Evolutionary conservation across 116 monocot genomes (phyloP).

Genomic region (Posidonia oceanica): DNA sequence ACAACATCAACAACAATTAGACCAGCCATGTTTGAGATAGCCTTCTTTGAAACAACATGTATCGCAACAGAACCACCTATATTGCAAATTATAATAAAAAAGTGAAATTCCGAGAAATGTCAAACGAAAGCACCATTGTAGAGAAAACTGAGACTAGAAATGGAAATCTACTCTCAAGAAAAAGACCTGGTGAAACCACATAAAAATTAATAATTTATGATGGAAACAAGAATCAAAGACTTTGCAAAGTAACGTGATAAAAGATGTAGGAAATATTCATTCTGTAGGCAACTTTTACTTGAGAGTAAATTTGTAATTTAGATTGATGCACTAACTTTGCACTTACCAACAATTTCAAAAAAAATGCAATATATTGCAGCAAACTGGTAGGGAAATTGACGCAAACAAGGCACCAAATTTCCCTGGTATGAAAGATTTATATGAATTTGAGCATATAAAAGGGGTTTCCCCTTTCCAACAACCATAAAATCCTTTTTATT

Average conservation of each 20-base stretch:
- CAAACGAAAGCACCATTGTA: no score
- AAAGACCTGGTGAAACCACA: no score
- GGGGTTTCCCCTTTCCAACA: neutral
- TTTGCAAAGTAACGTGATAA: no score
- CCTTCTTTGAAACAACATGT: conserved; percentile 78
- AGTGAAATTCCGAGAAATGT: neutral
- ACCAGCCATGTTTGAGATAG: conserved; percentile 39
- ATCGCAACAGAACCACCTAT: conserved; percentile 99
- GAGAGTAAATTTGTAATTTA: no score
- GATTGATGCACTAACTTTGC: neutral
- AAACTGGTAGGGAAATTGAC: conserved; percentile 77
- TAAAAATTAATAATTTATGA: no score
- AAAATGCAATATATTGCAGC: conserved; percentile 73
- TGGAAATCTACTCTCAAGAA: no score
- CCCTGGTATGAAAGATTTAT: conserved; percentile 18
- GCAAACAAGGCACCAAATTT: conserved; percentile 90
- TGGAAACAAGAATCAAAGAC: no score
- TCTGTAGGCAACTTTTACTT: no score
- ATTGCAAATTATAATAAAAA: conserved; percentile 25
- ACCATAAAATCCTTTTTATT: no score
- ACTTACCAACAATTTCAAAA: conserved; percentile 78
- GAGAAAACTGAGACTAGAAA: no score
- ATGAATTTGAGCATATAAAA: neutral
- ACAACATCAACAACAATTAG: conserved; percentile 96
- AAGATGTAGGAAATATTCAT: no score